phyloP scores from a whole-genome alignment of 2,329 filamentous ascomycete species.

The Phaeosphaeriaceae sp. region DNA sequence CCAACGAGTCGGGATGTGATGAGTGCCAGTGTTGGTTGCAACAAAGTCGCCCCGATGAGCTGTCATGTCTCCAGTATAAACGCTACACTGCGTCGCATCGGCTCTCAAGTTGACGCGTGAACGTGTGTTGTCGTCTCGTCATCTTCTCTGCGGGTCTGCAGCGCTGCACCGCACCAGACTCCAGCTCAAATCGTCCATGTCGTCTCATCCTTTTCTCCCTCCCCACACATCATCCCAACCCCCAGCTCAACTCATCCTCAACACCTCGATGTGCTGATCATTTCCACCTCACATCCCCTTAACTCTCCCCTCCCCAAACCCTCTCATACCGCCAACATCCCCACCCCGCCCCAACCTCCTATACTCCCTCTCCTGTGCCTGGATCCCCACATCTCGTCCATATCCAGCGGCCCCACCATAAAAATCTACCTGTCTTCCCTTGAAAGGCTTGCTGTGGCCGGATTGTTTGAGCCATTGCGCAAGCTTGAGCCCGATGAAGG shows the following conservation, averaged over 20 bases:
- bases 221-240: too few relatives aligned
- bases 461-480: slow-evolving; percentile 28
- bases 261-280: too few relatives aligned
- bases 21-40: not conserved
- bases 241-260: too few relatives aligned
- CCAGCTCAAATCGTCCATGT: not conserved
- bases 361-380: not conserved
- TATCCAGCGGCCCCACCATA: slow-evolving; percentile 18
- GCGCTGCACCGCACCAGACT: too few relatives aligned
- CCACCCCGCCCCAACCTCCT: slow-evolving; percentile 3
- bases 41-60: not conserved
- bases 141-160: too few relatives aligned
- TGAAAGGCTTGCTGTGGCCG: slow-evolving; percentile 18
- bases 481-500: slow-evolving; percentile 21
- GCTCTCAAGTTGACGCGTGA: too few relatives aligned
- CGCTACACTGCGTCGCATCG: not conserved
- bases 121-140: too few relatives aligned
- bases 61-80: not conserved
- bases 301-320: slow-evolving; percentile 21
- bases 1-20: not conserved
- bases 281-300: slow-evolving; percentile 19
- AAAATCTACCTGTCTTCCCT: slow-evolving; percentile 10
- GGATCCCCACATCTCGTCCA: slow-evolving; percentile 7
- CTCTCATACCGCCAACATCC: slow-evolving; percentile 10
- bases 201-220: not conserved